Percentiles rank a stretch among this genome's conserved stretches.
These are phyloP conservation scores for Trichophyton equinum DNA, from an alignment of 2,329 filamentous ascomycete genomes.

Conservation along the genomic window DNA sequence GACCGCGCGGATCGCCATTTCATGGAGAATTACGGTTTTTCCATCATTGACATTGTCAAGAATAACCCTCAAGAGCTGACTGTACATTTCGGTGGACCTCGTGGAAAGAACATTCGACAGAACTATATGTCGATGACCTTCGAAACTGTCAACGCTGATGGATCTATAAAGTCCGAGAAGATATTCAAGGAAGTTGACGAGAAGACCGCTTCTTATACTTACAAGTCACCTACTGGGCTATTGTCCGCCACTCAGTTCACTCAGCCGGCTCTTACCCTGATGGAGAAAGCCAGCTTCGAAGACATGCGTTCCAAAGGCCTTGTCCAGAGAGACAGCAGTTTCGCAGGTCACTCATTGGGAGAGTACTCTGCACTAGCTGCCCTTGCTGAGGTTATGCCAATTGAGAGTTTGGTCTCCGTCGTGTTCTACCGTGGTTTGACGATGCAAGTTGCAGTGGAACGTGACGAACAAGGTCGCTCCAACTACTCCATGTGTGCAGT, in stretches of 20 bases:
- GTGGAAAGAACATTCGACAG: conserved; percentile 91
- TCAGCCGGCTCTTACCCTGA: conserved; percentile 88
- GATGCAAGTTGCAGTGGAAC: conserved; percentile 98
- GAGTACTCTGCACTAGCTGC: conserved; percentile 96
- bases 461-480: conserved; percentile 79
- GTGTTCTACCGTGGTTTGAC: conserved; percentile 98
- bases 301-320: conserved; percentile 97
- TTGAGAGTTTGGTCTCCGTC: conserved; percentile 92
- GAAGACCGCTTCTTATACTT: conserved; percentile 88
- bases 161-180: conserved; percentile 91
- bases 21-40: conserved; percentile 96
- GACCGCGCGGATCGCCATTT: conserved; percentile 96
- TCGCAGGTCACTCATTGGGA: conserved; percentile 93
- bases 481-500: conserved; percentile 99
- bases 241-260: conserved; percentile 98
- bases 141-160: conserved; percentile 88
- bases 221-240: conserved; percentile 84
- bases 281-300: conserved; percentile 99
- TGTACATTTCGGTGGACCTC: conserved; percentile 91
- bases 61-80: conserved; percentile 99
- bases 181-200: conserved; percentile 98
- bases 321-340: conserved; percentile 90
- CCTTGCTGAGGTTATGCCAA: conserved; percentile 97
- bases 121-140: conserved; percentile 99
- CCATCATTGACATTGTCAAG: conserved; percentile 96